These are phyloP conservation scores for Takashimella tepidaria DNA, from an alignment of 1,284 basidiomycete species.

Conservation along the genomic window DNA sequence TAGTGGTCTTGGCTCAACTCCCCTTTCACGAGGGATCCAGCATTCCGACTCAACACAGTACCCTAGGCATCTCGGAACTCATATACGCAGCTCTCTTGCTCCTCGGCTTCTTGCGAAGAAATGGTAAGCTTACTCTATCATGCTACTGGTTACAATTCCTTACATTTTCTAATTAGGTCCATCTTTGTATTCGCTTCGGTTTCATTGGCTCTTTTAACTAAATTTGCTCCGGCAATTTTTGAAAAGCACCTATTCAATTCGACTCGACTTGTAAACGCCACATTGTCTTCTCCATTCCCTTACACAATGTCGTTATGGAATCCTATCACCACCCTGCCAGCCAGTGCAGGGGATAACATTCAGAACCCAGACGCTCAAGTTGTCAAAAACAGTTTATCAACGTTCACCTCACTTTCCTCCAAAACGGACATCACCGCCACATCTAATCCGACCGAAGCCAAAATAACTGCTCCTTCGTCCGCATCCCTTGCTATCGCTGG, in stretches of 20 bases:
- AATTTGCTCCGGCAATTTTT: neutral
- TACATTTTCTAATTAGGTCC: too few species aligned
- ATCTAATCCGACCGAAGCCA: neutral
- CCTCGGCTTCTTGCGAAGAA: neutral
- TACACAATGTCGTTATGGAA: neutral
- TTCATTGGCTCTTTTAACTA: neutral
- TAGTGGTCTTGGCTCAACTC: too few species aligned
- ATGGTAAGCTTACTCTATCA: neutral
- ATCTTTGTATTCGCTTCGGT: neutral
- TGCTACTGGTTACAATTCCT: neutral
- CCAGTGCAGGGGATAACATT: neutral
- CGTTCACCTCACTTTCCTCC: neutral
- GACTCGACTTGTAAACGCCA: neutral
- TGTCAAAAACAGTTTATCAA: neutral
- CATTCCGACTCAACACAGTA: too few species aligned
- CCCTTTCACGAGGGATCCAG: too few species aligned
- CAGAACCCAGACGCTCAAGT: neutral
- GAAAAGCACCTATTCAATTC: neutral
- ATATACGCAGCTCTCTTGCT: too few species aligned
- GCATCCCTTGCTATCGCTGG: neutral
- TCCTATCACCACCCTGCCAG: neutral
- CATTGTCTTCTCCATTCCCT: neutral
- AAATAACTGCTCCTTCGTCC: neutral
- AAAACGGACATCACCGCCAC: neutral
- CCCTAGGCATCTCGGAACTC: too few species aligned